Percentiles rank a stretch among this genome's conserved stretches.
Evolutionary conservation across 176 grass and related monocot genomes (phyloP).

Genomic region (Phragmites australis): DNA sequence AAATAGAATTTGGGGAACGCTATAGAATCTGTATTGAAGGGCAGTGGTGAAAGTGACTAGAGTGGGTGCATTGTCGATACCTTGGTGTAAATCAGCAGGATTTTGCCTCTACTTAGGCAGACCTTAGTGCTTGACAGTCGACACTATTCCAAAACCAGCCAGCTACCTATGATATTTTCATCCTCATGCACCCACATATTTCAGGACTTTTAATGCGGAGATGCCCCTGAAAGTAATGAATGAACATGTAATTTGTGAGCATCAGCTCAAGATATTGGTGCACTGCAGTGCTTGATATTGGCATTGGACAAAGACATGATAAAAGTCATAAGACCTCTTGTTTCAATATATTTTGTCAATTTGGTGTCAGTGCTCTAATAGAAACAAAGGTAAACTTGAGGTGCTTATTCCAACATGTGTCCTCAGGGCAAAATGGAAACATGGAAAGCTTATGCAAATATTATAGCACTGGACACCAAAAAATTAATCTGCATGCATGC

Average conservation of each 20-base stretch:
- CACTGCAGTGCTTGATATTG: not conserved
- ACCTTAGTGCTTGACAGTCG: not conserved
- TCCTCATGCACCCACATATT: not conserved
- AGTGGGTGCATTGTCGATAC: not conserved
- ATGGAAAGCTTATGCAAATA: slow-evolving; percentile 17
- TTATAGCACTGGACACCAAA: slow-evolving; percentile 17
- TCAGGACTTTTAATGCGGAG: not conserved
- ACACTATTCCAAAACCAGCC: slow-evolving; percentile 13
- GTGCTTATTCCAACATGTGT: too few relatives aligned
- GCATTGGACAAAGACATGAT: slow-evolving; percentile 12
- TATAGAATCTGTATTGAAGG: not conserved
- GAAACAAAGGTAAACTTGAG: too few relatives aligned
- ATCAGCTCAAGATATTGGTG: not conserved
- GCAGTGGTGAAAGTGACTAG: not conserved
- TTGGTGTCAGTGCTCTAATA: slow-evolving; percentile 23
- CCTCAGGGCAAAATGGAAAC: not conserved
- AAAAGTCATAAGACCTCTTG: not conserved
- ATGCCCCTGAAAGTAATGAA: slow-evolving; percentile 2
- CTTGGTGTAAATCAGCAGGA: slow-evolving; percentile 6
- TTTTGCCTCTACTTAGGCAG: slow-evolving; percentile 1
- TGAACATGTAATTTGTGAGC: not conserved
- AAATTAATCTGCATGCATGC: slow-evolving; percentile 1
- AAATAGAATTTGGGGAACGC: not conserved
- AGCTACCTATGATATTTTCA: not conserved
- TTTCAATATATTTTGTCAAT: slow-evolving; percentile 18